Conservation (phyloP, 2,329 filamentous ascomycete genomes). For the Scleromitrula shiraiana region DNA sequence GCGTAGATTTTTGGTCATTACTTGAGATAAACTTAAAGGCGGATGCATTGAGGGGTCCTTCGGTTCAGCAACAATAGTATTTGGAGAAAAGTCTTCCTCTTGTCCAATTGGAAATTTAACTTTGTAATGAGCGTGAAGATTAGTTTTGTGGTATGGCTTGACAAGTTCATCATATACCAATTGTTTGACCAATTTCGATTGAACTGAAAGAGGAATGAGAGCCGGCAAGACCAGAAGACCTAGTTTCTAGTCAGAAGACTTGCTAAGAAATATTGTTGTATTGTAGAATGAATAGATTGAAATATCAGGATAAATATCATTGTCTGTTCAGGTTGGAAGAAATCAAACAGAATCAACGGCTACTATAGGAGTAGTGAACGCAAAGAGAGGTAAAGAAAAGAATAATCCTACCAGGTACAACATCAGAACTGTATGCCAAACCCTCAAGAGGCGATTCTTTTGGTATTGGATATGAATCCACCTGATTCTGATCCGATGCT, state of each 20-base stretch:
- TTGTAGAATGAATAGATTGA: background rate
- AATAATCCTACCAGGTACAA: constrained; percentile 54
- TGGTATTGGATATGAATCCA: too few relatives aligned
- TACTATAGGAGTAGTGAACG: background rate
- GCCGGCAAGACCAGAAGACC: constrained; percentile 73
- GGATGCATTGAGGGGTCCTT: constrained; percentile 63
- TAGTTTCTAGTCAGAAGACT: constrained; percentile 32
- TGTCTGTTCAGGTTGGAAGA: background rate
- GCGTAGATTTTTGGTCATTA: constrained; percentile 73
- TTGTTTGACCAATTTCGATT: constrained; percentile 60
- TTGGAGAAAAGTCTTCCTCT: background rate
- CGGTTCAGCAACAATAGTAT: constrained; percentile 50
- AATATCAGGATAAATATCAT: constrained; percentile 11
- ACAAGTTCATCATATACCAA: constrained; percentile 73
- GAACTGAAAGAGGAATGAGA: constrained; percentile 61
- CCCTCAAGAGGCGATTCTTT: background rate
- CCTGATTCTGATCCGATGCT: too few relatives aligned
- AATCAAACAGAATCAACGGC: background rate
- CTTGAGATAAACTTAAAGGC: constrained; percentile 58
- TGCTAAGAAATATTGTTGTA: background rate
- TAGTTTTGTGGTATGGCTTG: constrained; percentile 70
- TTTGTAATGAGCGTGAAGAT: constrained; percentile 77
- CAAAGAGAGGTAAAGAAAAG: background rate
- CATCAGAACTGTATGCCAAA: constrained; percentile 40
- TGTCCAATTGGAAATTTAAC: constrained; percentile 48